Base-by-base conservation (phyloP, 441 rosid species). In the Capsella rubella region DNA sequence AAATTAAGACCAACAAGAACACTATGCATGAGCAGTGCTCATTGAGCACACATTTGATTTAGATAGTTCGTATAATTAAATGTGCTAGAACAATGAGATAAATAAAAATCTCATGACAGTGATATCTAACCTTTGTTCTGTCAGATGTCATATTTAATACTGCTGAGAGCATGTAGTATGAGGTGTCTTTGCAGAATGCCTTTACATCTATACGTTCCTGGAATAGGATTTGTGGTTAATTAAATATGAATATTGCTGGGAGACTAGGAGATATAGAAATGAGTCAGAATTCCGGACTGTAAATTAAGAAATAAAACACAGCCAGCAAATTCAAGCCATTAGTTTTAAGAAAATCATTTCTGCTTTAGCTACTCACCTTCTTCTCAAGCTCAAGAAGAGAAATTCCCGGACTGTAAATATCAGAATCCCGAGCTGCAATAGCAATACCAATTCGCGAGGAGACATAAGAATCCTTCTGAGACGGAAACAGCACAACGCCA, bases 371-470 rank as follows among this genome's bases (percentile, higher is more conserved):
- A 75, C 16, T 75, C 55, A 96, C 99, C 99, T 96, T 94, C 83
- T 96, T 94, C 85, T 96, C 99, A 77, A 96, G 87, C 80, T 94
- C 99, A 74, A 90, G 89, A 70, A 96, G 97, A 79, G 99, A 89
- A 79, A 96, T 87, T 76, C 99, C 99, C 60, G 97, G 90, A 83
- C 99, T 81, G 81, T 83, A 96, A 62, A 80, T 82, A 55, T 94
- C 95, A 81, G 97, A 94, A 82, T 83, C 82, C 66, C 82, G 85
- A 82, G 87, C 79, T 71, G 98, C 97, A 73, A 96, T 91, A 69
- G 95, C 85, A 72, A 96, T 92, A 70, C 99, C 99, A 75, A 96
- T 80, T 42, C 89, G 83, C 56, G 90, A 85, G 39, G 94, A 88
- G 31, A 84, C 86, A 81, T 84, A 88, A 60, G 94, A 79, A 78